A percentile compares a stretch with the other conserved stretches of the same genome.
Evolutionary conservation across 352 stramenopile species (phyloP).

Genomic region (Pythium coloratum): DNA sequence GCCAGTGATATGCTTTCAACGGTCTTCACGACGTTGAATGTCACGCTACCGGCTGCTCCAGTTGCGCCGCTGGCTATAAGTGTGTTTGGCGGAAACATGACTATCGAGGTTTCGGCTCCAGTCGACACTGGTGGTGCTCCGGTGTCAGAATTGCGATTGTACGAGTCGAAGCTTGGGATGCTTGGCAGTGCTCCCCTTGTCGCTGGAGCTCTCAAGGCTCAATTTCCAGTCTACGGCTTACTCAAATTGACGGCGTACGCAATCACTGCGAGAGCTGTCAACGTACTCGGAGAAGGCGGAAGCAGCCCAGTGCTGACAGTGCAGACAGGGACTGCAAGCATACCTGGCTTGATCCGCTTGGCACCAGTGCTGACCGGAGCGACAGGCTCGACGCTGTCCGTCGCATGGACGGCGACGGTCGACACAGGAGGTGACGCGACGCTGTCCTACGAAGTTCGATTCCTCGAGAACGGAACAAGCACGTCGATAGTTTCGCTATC

Average conservation of each 20-base stretch:
- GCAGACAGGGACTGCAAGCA: slow-evolving; percentile 34
- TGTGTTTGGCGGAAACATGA: slow-evolving; percentile 67
- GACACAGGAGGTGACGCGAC: slow-evolving; percentile 49
- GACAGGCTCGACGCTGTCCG: slow-evolving; percentile 40
- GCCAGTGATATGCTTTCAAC: slow-evolving; percentile 25
- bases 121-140: slow-evolving; percentile 42
- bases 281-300: slow-evolving; percentile 35
- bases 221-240: slow-evolving; percentile 36
- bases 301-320: slow-evolving; percentile 29
- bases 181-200: slow-evolving; percentile 23
- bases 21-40: slow-evolving; percentile 28
- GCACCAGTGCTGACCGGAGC: slow-evolving; percentile 29
- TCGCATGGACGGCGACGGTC: slow-evolving; percentile 35
- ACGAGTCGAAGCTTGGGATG: slow-evolving; percentile 31
- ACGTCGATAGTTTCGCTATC: slow-evolving; percentile 4
- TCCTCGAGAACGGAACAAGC: slow-evolving; percentile 3
- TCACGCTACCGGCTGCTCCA: slow-evolving; percentile 30
- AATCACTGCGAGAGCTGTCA: slow-evolving; percentile 43
- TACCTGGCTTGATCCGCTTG: slow-evolving; percentile 32
- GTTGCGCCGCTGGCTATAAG: slow-evolving; percentile 28
- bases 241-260: slow-evolving; percentile 36
- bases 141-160: slow-evolving; percentile 45
- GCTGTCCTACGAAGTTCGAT: slow-evolving; percentile 25
- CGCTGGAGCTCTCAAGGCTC: neutral
- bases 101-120: slow-evolving; percentile 38